Evolutionary conservation across 345 rosid species (phyloP).

Genomic region (Heritiera fomes): DNA sequence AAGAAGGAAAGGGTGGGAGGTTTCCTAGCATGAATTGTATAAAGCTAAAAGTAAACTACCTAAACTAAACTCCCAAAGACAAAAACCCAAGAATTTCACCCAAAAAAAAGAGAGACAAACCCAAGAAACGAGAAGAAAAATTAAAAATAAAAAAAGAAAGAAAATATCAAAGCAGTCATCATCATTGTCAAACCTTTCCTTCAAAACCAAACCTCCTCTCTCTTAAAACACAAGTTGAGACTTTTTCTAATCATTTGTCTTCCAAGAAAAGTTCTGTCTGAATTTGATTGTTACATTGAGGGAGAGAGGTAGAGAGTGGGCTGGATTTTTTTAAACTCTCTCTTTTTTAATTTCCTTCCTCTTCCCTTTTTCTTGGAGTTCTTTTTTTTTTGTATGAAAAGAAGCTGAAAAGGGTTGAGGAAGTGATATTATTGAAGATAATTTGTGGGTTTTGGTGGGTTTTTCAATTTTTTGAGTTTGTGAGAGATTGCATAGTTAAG

Average conservation of each 20-base stretch:
- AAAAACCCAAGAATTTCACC: no score
- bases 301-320: slow-evolving; percentile 19
- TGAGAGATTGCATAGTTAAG: slow-evolving; percentile 7
- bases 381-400: background rate
- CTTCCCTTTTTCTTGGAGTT: slow-evolving; percentile 14
- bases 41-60: no score
- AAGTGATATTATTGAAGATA: slow-evolving; percentile 22
- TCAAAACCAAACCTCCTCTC: background rate
- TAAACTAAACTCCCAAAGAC: background rate
- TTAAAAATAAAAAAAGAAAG: background rate
- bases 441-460: slow-evolving; percentile 42
- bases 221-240: background rate
- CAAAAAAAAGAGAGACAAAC: no score
- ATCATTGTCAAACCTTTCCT: background rate
- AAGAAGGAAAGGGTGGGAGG: no score
- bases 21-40: background rate
- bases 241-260: background rate
- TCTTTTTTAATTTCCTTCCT: background rate
- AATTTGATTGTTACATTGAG: background rate
- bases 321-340: background rate
- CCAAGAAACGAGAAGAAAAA: background rate
- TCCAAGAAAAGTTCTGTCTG: background rate
- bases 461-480: slow-evolving; percentile 11
- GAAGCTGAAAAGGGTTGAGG: slow-evolving; percentile 16
- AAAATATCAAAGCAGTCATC: background rate